A percentile compares a stretch with the other conserved stretches of the same genome.
Evolutionary conservation across 2,329 filamentous ascomycete genomes (phyloP).

Genomic region (Conoideocrella luteorostrata): DNA sequence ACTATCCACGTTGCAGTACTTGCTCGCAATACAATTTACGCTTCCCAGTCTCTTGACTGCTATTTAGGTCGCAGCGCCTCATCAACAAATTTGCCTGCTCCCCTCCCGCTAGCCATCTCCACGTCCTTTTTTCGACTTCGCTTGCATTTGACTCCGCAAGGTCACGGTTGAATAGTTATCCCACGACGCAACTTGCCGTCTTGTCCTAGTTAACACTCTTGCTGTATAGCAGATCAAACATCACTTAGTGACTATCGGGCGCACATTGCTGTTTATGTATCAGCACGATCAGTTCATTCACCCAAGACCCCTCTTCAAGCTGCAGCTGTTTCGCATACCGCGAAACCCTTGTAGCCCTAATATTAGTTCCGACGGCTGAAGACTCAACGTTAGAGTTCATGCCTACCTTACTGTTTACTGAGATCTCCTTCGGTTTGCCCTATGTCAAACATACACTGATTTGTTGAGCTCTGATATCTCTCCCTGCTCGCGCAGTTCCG

Average conservation of each 20-base stretch:
- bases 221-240: slow-evolving; percentile 11
- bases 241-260: slow-evolving; percentile 25
- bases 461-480: slow-evolving; percentile 47
- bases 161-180: neutral
- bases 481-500: slow-evolving; percentile 31
- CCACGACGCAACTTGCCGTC: neutral
- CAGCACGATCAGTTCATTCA: slow-evolving; percentile 85
- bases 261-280: slow-evolving; percentile 82
- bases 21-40: neutral
- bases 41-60: slow-evolving; percentile 10
- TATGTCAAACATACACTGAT: slow-evolving; percentile 49
- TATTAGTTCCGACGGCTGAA: slow-evolving; percentile 90
- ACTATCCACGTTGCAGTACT: neutral
- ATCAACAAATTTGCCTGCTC: neutral
- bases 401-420: slow-evolving; percentile 45
- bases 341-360: slow-evolving; percentile 88
- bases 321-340: slow-evolving; percentile 95
- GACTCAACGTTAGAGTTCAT: slow-evolving; percentile 44
- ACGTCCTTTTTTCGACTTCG: neutral
- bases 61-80: slow-evolving; percentile 14
- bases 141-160: neutral
- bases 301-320: slow-evolving; percentile 93
- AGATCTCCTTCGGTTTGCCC: slow-evolving; percentile 42
- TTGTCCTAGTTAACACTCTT: neutral
- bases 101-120: no score